These are phyloP conservation scores for Skeletonema marinoi DNA, from an alignment of 108 stramenopile genomes.

Conservation along the genomic window DNA sequence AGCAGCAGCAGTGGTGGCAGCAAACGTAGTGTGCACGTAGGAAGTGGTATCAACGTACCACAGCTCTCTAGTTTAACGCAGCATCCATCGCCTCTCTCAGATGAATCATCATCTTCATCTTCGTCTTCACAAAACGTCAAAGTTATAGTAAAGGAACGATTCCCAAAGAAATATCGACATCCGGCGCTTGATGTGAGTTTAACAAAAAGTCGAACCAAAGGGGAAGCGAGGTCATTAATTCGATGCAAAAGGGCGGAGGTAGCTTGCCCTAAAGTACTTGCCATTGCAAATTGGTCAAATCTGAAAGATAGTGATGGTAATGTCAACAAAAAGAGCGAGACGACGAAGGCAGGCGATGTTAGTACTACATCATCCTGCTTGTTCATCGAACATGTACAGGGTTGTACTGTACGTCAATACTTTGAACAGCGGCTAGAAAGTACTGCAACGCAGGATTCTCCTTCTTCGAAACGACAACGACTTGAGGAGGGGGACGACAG, in stretches of 20 bases:
- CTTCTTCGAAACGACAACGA: slow-evolving; percentile 11
- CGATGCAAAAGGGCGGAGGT: slow-evolving; percentile 67
- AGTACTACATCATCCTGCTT: slow-evolving; percentile 42
- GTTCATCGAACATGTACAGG: slow-evolving; percentile 71
- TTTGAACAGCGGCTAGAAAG: slow-evolving; percentile 36
- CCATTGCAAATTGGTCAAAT: slow-evolving; percentile 59
- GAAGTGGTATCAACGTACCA: slow-evolving; percentile 36
- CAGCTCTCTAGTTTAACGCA: slow-evolving; percentile 24
- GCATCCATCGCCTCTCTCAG: slow-evolving; percentile 6
- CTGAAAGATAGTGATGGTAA: background rate
- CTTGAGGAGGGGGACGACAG: background rate
- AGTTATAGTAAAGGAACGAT: slow-evolving; percentile 90
- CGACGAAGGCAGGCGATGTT: background rate
- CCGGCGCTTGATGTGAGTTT: slow-evolving; percentile 89
- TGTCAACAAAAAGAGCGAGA: slow-evolving; percentile 25
- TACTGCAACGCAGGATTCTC: background rate
- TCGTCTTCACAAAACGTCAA: background rate
- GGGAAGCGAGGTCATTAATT: slow-evolving; percentile 70
- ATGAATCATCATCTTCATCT: slow-evolving; percentile 3
- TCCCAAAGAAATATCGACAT: slow-evolving; percentile 94
- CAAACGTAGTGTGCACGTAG: slow-evolving; percentile 23
- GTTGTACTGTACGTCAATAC: slow-evolving; percentile 68
- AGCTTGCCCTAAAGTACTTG: slow-evolving; percentile 57
- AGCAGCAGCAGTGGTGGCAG: background rate
- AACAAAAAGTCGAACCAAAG: slow-evolving; percentile 85